Evolutionary conservation across 2,329 filamentous ascomycete species (phyloP), one percentile per base, ranked within the genome.

Genomic region (Stachybotrys elegans): DNA sequence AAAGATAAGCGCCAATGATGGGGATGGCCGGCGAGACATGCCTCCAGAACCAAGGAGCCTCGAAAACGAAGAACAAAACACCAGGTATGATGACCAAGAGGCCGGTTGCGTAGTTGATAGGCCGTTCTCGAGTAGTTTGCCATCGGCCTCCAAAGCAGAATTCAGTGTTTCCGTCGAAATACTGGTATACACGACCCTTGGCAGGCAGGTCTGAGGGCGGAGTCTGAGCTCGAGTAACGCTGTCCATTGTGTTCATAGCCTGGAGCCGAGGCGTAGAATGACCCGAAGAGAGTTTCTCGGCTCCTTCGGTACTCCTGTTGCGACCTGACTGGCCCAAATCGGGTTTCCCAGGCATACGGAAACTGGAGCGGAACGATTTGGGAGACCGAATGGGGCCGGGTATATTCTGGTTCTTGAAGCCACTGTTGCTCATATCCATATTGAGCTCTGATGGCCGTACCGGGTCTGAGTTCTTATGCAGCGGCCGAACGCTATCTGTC

Each of bases 161-260:
- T 20, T 90, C 73, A 0, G 89, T 95, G 59, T 97, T 98, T 37
- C 93, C 93, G 36, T 88, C 80, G 57, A 96, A 97, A 63, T 95
- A 95, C 61, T 97, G 81, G 65, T 92, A 86, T 56, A 96, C 95
- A 52, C 78, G 84, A 42, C 59, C 58, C 83, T 44, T 78, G 59
- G 46, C 48, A n/a, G 51, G 48, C 27, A 19, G 22, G 14, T 54
- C 17, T 51, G 48, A 11, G 56, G 50, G 34, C 48, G 40, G 20
- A n/a, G 52, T 51, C 11, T 54, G 49, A 17, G 38, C 37, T 6
- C 29, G 2, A 14, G 21, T 51, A 51, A 12, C 42, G 48, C 27
- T 43, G 46, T 14, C 41, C 42, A 4, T n/a, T 51, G 55, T 5
- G 47, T 80, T 74, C n/a, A 66, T 57, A 2, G 71, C 70, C 32